Base-by-base conservation (phyloP, 2,329 filamentous ascomycete genomes). In the Sclerotinia minor region DNA sequence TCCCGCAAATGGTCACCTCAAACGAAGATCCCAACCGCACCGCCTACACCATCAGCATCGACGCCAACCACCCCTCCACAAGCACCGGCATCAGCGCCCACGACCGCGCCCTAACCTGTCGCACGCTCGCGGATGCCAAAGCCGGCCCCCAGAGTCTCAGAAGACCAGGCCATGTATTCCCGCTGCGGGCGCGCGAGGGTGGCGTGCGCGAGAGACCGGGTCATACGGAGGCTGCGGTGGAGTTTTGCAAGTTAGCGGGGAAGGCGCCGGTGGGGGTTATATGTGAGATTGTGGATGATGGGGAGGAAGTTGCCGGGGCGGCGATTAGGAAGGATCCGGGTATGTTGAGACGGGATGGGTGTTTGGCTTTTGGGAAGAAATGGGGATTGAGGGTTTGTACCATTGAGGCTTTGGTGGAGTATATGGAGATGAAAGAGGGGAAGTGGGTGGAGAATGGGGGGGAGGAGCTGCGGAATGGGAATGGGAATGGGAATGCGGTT, bases 301-400 rank as follows among this genome's bases (percentile, higher is more conserved):
- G 94, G 0, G 86, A 87, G 71, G 86, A 88, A 78, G 84, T 92
- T 3, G 81, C 83, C 17, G 93, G 92, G 0, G 83, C 84, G 75
- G 85, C 92, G 0, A 81, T 91, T 75, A 82, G 88, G 72, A 78
- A 79, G 15, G 88, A 85, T 26, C 86, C 89, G n/a, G 92, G 90
- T 35, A 99, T 99, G 95, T 89, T 98, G 88, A 83, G 93, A 73
- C 87, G 92, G 71, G 92, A 97, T 81, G 91, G 87, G 49, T 97
- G 94, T 80, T 82, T 99, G 76, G 85, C 83, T 63, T 99, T 99
- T 84, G 95, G 93, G 38, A 87, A 88, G 79, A 88, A 85, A 79
- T 98, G 91, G 88, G 93, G 93, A 5, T 82, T 99, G 73, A 95
- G 91, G 82, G 92, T 96, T 69, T 96, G 94, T 80, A 98, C 95